These are phyloP conservation scores for Ceratobasidium sp. DNA, from an alignment of 1,284 basidiomycete species.

Conservation along the genomic window DNA sequence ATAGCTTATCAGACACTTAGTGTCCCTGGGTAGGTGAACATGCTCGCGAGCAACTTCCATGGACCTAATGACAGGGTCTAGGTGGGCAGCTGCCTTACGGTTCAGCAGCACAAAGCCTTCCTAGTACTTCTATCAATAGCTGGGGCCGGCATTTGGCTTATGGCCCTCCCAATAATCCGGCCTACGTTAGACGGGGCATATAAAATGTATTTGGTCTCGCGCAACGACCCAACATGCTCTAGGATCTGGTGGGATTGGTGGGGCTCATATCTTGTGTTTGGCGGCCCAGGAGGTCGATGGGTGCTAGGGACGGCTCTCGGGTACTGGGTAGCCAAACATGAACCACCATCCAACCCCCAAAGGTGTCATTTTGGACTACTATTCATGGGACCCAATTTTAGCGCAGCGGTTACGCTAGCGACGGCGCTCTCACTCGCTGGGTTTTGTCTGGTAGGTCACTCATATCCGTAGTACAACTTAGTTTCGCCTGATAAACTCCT, in stretches of 20 bases:
- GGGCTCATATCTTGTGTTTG: slow-evolving; percentile 60
- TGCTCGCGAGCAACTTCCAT: slow-evolving; percentile 44
- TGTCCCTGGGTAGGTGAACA: slow-evolving; percentile 59
- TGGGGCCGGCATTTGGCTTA: slow-evolving; percentile 50
- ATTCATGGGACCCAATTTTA: slow-evolving; percentile 35
- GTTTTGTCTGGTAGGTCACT: slow-evolving; percentile 52
- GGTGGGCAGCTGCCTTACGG: slow-evolving; percentile 61
- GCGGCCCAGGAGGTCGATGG: slow-evolving; percentile 59
- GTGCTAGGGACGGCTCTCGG: slow-evolving; percentile 56
- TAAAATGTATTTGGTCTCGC: slow-evolving; percentile 51
- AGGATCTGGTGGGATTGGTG: slow-evolving; percentile 59
- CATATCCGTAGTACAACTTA: background rate
- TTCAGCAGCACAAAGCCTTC: slow-evolving; percentile 55
- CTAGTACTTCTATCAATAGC: slow-evolving; percentile 52
- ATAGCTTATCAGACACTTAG: slow-evolving; percentile 45
- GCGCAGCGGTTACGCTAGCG: slow-evolving; percentile 33
- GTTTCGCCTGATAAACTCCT: too few species aligned
- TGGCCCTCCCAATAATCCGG: slow-evolving; percentile 50
- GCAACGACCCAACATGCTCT: slow-evolving; percentile 50
- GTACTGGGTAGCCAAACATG: slow-evolving; percentile 50
- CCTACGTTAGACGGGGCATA: slow-evolving; percentile 50
- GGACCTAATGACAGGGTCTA: slow-evolving; percentile 43
- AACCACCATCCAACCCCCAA: slow-evolving; percentile 54
- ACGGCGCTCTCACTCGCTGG: slow-evolving; percentile 51
- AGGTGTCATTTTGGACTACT: slow-evolving; percentile 51